These are phyloP conservation scores for Chlorella sp. DNA, from an alignment of 139 green algal genomes.

Conservation along the genomic window DNA sequence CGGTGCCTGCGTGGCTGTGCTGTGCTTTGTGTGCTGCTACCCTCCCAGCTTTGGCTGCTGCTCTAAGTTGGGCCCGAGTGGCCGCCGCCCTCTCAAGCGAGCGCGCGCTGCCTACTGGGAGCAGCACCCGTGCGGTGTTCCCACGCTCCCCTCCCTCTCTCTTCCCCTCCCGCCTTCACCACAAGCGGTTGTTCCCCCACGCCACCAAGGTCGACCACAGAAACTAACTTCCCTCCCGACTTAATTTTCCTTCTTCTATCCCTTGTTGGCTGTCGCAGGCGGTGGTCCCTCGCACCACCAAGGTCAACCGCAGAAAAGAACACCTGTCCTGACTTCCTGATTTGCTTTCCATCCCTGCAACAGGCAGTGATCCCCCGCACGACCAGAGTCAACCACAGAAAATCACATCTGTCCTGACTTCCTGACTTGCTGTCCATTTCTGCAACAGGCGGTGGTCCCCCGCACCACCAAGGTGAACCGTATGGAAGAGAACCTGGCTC, in stretches of 20 bases:
- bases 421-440: neutral
- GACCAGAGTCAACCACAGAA: neutral
- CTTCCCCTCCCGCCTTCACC: neutral
- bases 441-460: slow-evolving; percentile 19
- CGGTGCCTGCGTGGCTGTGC: too few species aligned
- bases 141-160: neutral
- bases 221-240: too few species aligned
- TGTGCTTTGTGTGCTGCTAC: too few species aligned
- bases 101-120: too few species aligned
- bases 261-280: neutral
- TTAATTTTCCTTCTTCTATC: neutral
- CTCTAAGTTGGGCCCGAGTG: too few species aligned
- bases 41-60: too few species aligned
- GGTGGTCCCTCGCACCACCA: slow-evolving; percentile 49
- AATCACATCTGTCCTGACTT: neutral
- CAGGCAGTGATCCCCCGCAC: neutral
- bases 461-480: slow-evolving; percentile 50
- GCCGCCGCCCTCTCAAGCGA: too few species aligned
- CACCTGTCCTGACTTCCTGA: slow-evolving; percentile 44
- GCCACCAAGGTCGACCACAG: too few species aligned
- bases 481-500: slow-evolving; percentile 59
- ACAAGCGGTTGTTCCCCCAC: neutral
- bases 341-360: too few species aligned
- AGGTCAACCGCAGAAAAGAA: slow-evolving; percentile 46
- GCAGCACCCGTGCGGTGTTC: too few species aligned